These are phyloP conservation scores for Lentinula sp. DNA, from an alignment of 768 basidiomycete species.

Conservation along the genomic window DNA sequence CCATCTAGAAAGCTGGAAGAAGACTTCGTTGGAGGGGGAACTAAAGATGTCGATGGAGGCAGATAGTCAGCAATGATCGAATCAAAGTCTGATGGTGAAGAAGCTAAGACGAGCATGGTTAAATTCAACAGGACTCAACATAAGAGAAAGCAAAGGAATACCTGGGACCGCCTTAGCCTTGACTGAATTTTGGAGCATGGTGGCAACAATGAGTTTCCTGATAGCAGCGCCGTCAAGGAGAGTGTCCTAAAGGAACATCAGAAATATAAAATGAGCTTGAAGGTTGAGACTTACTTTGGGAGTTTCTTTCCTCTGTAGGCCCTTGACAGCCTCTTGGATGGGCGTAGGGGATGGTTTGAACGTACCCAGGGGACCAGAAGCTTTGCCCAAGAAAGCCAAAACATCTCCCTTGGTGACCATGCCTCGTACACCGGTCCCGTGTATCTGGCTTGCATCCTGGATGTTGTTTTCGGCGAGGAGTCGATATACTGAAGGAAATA, in stretches of 20 bases:
- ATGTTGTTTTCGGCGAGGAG: slow-evolving; percentile 65
- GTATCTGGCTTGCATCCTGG: slow-evolving; percentile 57
- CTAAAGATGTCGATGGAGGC: slow-evolving; percentile 22
- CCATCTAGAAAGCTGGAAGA: slow-evolving; percentile 36
- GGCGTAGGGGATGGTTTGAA: slow-evolving; percentile 43
- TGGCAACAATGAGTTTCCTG: slow-evolving; percentile 59
- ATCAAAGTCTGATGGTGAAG: slow-evolving; percentile 54
- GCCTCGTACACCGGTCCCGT: slow-evolving; percentile 85
- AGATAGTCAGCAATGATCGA: slow-evolving; percentile 72
- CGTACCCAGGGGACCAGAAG: slow-evolving; percentile 71
- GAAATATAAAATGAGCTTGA: background rate
- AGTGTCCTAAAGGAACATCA: slow-evolving; percentile 13
- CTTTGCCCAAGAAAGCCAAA: slow-evolving; percentile 77
- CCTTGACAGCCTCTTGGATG: slow-evolving; percentile 14
- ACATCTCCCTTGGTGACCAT: slow-evolving; percentile 98
- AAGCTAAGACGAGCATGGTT: slow-evolving; percentile 25
- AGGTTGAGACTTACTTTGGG: slow-evolving; percentile 27
- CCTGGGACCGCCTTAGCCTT: slow-evolving; percentile 43
- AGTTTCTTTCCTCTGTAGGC: slow-evolving; percentile 27
- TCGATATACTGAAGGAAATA: slow-evolving; percentile 89
- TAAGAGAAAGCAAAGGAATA: slow-evolving; percentile 15
- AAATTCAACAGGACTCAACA: slow-evolving; percentile 7
- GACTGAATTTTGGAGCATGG: slow-evolving; percentile 48
- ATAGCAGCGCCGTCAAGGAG: slow-evolving; percentile 60
- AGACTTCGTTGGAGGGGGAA: slow-evolving; percentile 14